These are phyloP conservation scores for Yamagishiella unicocca DNA, from an alignment of 139 green algal species.

Conservation along the genomic window DNA sequence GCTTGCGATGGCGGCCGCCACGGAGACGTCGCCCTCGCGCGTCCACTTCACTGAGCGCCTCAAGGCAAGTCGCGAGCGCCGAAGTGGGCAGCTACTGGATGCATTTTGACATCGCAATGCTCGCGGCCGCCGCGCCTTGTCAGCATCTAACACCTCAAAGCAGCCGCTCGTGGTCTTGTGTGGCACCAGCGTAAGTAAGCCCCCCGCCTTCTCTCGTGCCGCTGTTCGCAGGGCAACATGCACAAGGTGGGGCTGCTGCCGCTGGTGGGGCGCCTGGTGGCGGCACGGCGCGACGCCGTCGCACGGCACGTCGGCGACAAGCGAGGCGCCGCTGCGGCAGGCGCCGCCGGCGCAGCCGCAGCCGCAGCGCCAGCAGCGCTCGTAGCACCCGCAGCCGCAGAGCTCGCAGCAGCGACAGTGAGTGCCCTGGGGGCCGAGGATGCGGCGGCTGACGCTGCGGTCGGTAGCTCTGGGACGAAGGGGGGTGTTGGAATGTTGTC, in stretches of 20 bases:
- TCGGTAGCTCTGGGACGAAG: neutral
- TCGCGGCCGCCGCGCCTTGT: too few species aligned
- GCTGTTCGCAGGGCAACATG: slow-evolving; percentile 39
- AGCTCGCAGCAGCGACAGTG: neutral
- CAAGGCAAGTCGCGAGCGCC: slow-evolving; percentile 33
- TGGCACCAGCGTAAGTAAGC: too few species aligned
- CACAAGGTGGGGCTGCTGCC: slow-evolving; percentile 48
- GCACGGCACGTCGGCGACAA: neutral
- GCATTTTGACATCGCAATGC: too few species aligned
- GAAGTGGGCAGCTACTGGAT: neutral
- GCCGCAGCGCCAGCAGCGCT: neutral
- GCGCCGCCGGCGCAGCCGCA: neutral
- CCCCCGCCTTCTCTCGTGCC: too few species aligned
- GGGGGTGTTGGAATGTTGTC: neutral
- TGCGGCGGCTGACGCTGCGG: neutral
- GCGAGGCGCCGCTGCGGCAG: neutral
- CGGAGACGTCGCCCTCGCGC: neutral
- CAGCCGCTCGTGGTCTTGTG: too few species aligned
- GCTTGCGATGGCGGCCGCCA: neutral
- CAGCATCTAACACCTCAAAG: too few species aligned
- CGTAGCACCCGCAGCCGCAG: neutral
- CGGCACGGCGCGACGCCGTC: neutral
- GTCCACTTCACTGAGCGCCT: slow-evolving; percentile 9
- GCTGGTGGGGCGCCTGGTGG: slow-evolving; percentile 29
- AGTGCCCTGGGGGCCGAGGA: neutral